Base-by-base conservation (phyloP, 225 moss, liverwort and hornwort species). In the Lunularia cruciata region DNA sequence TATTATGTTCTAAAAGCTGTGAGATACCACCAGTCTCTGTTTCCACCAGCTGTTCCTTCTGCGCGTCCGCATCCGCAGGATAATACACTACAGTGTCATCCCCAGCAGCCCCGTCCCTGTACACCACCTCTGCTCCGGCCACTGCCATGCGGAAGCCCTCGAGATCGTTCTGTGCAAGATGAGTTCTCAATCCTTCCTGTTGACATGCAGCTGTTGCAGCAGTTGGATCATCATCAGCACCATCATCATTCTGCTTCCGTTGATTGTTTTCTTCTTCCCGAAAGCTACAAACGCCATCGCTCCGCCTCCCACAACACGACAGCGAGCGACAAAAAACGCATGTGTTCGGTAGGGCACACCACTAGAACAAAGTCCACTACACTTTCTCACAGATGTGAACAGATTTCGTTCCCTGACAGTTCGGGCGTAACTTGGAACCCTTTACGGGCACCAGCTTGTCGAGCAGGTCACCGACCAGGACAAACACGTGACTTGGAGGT, bases 1-100 rank as follows among this genome's bases (percentile, higher is more conserved):
- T 30, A 52, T 95, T 95, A 49, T 89, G 85, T 51, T 85, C 76
- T 10, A 95, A 23, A 56, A 95, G 73, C 71, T 88, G 77, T 26
- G 83, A 78, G 40, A 86, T 71, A 32, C 57, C 75, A 10, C 73
- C 79, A 19, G 47, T 78, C 8, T 15, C 35, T 14, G 58, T 43
- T 9, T 30, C 45, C 2, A 54, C 40, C n/a, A 74, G 9, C 10
- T 49, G 40, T 40, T 55, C 69, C 37, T 38, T 64, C 23, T 18
- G 55, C 26, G 32, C 36, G 5, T 68, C 33, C 40, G 59, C 76
- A 47, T n/a, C n/a, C n/a, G n/a, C n/a, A n/a, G n/a, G n/a, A 23
- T 69, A 77, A 20, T 56, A 49, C 20, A 32, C 20, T 4, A 30
- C 12, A 5, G 34, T 26, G 9, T 67, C 51, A 15, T 11, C 4